Conservation (phyloP, 345 rosid genomes). For the Dovyalis caffra region DNA sequence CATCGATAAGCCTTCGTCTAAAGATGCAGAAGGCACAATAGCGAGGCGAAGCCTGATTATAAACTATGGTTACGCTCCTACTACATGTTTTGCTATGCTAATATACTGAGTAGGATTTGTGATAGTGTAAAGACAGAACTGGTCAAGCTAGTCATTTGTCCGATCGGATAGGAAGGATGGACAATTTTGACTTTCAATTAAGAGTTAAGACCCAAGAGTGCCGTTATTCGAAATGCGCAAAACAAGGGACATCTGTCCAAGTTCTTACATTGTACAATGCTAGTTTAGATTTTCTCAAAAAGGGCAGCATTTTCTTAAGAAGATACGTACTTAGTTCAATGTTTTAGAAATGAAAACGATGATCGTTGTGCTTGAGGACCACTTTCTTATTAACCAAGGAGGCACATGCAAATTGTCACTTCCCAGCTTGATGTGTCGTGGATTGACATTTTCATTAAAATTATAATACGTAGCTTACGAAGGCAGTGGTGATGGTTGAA, state of each 20-base stretch:
- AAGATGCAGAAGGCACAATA: not conserved
- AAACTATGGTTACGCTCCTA: not conserved
- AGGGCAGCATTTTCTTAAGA: not conserved
- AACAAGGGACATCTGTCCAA: not conserved
- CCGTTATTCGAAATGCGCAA: not conserved
- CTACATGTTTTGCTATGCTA: not conserved
- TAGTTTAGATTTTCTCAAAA: slow-evolving; percentile 4
- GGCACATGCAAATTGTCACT: not conserved
- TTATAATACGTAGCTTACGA: too few relatives aligned
- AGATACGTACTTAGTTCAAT: slow-evolving; percentile 4
- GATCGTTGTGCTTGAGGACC: not conserved
- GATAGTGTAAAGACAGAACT: not conserved
- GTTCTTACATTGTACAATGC: not conserved
- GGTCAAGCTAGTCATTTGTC: not conserved
- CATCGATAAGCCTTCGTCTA: slow-evolving; percentile 1
- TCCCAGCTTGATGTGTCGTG: too few relatives aligned
- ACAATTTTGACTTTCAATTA: not conserved
- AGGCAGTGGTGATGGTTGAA: too few relatives aligned
- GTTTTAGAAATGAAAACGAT: not conserved
- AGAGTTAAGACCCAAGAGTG: not conserved
- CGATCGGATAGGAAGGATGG: not conserved
- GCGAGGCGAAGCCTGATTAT: not conserved
- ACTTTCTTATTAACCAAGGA: not conserved
- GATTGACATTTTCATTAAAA: too few relatives aligned
- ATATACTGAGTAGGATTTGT: too few relatives aligned